Evolutionary conservation across 805 yeast species (phyloP), one percentile per base, ranked within the genome.

Genomic region (Yarrowia porcina): DNA sequence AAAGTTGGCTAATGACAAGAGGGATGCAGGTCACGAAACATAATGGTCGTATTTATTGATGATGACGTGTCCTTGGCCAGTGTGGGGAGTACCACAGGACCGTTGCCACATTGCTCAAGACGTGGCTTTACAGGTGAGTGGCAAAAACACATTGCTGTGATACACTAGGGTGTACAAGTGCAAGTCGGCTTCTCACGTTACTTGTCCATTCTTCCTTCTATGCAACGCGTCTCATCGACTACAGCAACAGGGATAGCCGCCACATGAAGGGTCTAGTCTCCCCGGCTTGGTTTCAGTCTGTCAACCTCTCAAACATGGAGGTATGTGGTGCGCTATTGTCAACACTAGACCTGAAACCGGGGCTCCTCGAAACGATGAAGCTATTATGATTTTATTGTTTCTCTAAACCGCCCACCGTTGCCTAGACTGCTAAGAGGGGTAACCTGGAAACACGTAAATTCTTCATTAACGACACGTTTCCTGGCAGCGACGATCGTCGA

Each of bases 11-110:
- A 25, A 44, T 25, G 49, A 44, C 49, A 25, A 44, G n/a, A 25
- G 13, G 36, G 25, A 45, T 45, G 52, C 52, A 45, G 52, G 52
- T 45, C 49, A 27, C 49, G 49, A 44, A 44, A 44, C 33, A 17
- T 27, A 44, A 44, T 44, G 49, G 49, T 44, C 49, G 49, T 44
- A 44, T 44, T 44, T 17, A 17, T 9, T 17, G 49, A 3, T 45
- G 49, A 4, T 45, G 52, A 45, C 52, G 52, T 45, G 52, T 18
- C 52, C 49, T 27, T 20, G 15, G 27, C 21, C 28, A n/a, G 11
- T n/a, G 9, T 27, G 49, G 21, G 15, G 23, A 12, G 6, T 6
- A 17, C 44, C 27, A 17, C 39, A 1, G 7, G 36, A 13, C 17
- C 4, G 15, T 20, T 6, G 27, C 17, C 44, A 8, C 39, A 9